These are phyloP conservation scores for Diaporthe australafricana DNA, from an alignment of 2,329 filamentous ascomycete species.

Conservation along the genomic window DNA sequence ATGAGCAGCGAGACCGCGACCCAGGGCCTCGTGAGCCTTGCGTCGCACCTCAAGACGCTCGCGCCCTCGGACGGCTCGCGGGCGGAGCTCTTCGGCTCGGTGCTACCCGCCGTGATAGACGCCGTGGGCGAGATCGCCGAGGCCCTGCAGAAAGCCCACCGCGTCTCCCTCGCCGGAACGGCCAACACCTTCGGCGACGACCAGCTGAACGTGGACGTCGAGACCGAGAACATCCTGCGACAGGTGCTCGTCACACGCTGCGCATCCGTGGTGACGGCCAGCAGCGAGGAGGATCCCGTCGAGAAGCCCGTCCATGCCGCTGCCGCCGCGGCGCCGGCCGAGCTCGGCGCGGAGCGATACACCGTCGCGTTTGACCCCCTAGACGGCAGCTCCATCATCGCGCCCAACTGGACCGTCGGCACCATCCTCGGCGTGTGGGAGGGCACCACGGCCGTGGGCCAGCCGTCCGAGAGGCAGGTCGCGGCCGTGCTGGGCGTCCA, in stretches of 20 bases:
- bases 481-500: slow-evolving; percentile 64
- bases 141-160: slow-evolving; percentile 56
- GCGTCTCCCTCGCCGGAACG: slow-evolving; percentile 59
- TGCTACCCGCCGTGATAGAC: slow-evolving; percentile 61
- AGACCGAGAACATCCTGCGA: slow-evolving; percentile 61
- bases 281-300: slow-evolving; percentile 71
- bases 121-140: slow-evolving; percentile 58
- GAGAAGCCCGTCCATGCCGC: slow-evolving; percentile 51
- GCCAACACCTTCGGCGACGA: slow-evolving; percentile 70
- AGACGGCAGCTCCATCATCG: slow-evolving; percentile 72
- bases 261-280: slow-evolving; percentile 60
- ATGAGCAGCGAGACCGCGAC: not conserved
- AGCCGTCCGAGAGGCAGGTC: slow-evolving; percentile 55
- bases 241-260: slow-evolving; percentile 53
- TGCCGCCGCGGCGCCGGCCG: not conserved
- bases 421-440: slow-evolving; percentile 72
- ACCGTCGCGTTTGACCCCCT: slow-evolving; percentile 73
- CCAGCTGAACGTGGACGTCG: slow-evolving; percentile 69
- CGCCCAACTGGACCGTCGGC: slow-evolving; percentile 68
- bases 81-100: slow-evolving; percentile 53
- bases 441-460: slow-evolving; percentile 56
- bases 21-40: slow-evolving; percentile 25
- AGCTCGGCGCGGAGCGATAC: slow-evolving; percentile 56
- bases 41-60: slow-evolving; percentile 40
- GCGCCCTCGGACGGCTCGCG: slow-evolving; percentile 41